phyloP scores from a whole-genome alignment of 768 basidiomycete species.

The Neoboletus subvelutipes region DNA sequence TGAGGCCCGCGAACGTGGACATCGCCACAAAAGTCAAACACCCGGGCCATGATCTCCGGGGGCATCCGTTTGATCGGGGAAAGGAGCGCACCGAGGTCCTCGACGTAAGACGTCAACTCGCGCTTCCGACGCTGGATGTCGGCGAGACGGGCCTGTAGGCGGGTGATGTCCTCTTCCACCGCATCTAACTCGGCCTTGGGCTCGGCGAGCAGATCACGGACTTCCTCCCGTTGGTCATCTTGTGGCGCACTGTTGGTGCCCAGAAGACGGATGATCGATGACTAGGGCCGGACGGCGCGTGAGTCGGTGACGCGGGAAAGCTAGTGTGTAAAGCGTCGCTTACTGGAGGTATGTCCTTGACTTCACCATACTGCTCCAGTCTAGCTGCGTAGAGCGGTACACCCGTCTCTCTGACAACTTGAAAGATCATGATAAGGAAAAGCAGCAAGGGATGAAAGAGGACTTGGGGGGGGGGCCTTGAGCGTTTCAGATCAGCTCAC shows the following conservation, averaged over 20 bases:
- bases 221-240: constrained; percentile 31
- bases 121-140: constrained; percentile 29
- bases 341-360: constrained; percentile 31
- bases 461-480: not conserved
- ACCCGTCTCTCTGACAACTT: constrained; percentile 22
- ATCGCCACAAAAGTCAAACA: constrained; percentile 34
- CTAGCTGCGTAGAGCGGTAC: constrained; percentile 25
- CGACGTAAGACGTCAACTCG: constrained; percentile 30
- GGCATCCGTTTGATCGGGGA: constrained; percentile 35
- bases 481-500: not conserved
- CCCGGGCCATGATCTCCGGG: constrained; percentile 34
- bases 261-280: constrained; percentile 32
- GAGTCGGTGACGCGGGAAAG: constrained; percentile 1
- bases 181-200: constrained; percentile 28
- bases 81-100: constrained; percentile 34
- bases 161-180: constrained; percentile 27
- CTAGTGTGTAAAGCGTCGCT: constrained; percentile 6
- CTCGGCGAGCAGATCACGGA: constrained; percentile 23
- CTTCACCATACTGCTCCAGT: constrained; percentile 29
- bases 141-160: constrained; percentile 31
- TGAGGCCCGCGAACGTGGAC: constrained; percentile 28
- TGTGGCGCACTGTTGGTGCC: constrained; percentile 27
- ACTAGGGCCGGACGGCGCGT: constrained; percentile 13
- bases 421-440: constrained; percentile 10
- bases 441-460: not conserved